Base-by-base conservation (phyloP, 768 basidiomycete genomes). In the Russula sp. region DNA sequence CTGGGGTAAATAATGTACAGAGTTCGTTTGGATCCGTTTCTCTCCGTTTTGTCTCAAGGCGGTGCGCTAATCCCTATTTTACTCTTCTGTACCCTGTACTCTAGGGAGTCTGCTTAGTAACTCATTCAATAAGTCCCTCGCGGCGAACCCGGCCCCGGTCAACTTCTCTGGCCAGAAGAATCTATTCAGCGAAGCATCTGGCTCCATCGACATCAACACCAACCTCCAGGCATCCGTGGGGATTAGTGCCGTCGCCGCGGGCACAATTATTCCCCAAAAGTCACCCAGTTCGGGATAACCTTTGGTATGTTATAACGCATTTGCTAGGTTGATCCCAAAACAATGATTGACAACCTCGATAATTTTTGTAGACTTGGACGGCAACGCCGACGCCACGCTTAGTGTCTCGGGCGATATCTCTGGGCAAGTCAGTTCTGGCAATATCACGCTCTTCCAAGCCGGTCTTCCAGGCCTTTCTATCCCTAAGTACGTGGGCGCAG, bases 271-370 rank as follows among this genome's bases (percentile, higher is more conserved):
- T 20, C 65, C 65, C 65, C 65, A 1, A 57, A 53, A 2, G 28
- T 66, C 20, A 16, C 40, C 16, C 32, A 66, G n/a, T 56, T 66
- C n/a, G 65, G 22, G 8, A 20, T 66, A 26, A 10, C 36, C 44
- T 32, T 46, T 18, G 61, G 65, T 66, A n/a, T 28, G 65, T 22
- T 10, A 46, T n/a, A 22, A 2, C 20, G n/a, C 24, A 18, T 32
- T 6, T 38, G 9, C 16, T 53, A 32, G 2, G 14, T 2, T 48
- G 3, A 13, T n/a, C 22, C 10, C 3, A 9, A 44, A 4, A 44
- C 20, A 44, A 9, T 20, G 52, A 14, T 38, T 32, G 34, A 62
- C 22, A 14, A 75, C 76, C n/a, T 73, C 73, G 20, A 30, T 44
- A 3, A 44, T 44, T 6, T 44, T 1, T 30, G 20, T 32, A 57